Evolutionary conservation across 176 grass and related monocot species (phyloP).

Genomic region (Tillandsia leiboldiana): DNA sequence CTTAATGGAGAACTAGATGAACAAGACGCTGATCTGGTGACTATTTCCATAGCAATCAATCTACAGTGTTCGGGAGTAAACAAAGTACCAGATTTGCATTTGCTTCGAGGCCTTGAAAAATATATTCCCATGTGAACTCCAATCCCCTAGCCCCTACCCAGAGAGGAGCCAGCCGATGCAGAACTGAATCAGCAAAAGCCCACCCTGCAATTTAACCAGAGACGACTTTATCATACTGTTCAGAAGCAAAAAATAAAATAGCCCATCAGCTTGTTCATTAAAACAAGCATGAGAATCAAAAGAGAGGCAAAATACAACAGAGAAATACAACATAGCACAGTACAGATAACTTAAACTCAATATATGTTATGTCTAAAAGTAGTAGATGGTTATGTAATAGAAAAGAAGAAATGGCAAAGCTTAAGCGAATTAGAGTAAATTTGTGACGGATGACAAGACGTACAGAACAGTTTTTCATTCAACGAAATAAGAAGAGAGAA

Average conservation of each 20-base stretch:
- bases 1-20: neutral
- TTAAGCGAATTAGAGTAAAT: too few relatives aligned
- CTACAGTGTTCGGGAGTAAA: neutral
- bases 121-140: constrained; percentile 95
- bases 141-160: constrained; percentile 97
- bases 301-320: too few relatives aligned
- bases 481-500: too few relatives aligned
- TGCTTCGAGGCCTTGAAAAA: constrained; percentile 97
- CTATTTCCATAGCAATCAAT: neutral
- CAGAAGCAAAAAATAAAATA: neutral
- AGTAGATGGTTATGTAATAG: neutral
- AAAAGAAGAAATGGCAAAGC: neutral
- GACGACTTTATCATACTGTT: too few relatives aligned
- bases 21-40: neutral
- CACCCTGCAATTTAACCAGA: constrained; percentile 47
- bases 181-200: constrained; percentile 98
- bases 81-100: constrained; percentile 86
- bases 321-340: too few relatives aligned
- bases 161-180: constrained; percentile 81
- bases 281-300: too few relatives aligned
- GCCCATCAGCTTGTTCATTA: too few relatives aligned
- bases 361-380: neutral
- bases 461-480: too few relatives aligned
- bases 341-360: too few relatives aligned
- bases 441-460: too few relatives aligned